These are phyloP conservation scores for Candida krabiensis DNA, from an alignment of 805 yeast genomes.

Conservation along the genomic window DNA sequence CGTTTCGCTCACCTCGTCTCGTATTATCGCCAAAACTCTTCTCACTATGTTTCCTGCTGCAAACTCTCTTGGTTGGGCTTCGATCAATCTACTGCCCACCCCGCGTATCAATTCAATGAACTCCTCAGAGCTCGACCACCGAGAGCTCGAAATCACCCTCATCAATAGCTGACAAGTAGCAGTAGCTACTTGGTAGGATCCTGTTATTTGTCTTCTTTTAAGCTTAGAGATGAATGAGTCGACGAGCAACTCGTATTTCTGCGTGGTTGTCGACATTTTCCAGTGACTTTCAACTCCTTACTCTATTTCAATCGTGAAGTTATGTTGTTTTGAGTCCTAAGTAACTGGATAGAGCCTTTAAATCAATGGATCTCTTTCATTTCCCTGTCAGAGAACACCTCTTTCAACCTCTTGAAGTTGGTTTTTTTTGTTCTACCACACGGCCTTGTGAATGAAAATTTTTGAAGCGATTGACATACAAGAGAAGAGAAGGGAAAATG, in stretches of 20 bases:
- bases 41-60: slow-evolving; percentile 89
- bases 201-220: slow-evolving; percentile 81
- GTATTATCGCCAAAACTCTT: slow-evolving; percentile 78
- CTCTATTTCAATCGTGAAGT: too few relatives aligned
- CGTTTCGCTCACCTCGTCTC: slow-evolving; percentile 76
- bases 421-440: too few relatives aligned
- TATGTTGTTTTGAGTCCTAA: too few relatives aligned
- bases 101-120: slow-evolving; percentile 69
- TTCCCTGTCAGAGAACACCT: too few relatives aligned
- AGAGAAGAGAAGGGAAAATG: too few relatives aligned
- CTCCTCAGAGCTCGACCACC: slow-evolving; percentile 81
- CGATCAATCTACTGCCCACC: slow-evolving; percentile 67
- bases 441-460: too few relatives aligned
- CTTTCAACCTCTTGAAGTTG: too few relatives aligned
- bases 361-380: too few relatives aligned
- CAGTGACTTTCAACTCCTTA: too few relatives aligned
- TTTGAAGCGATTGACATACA: too few relatives aligned
- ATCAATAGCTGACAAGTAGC: slow-evolving; percentile 84
- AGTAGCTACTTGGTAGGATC: slow-evolving; percentile 79
- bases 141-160: slow-evolving; percentile 83
- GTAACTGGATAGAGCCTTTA: too few relatives aligned
- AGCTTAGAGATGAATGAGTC: slow-evolving; percentile 45
- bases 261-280: slow-evolving; percentile 18
- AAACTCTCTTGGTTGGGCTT: slow-evolving; percentile 87
- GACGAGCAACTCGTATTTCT: slow-evolving; percentile 30